phyloP scores from a whole-genome alignment of 2,329 filamentous ascomycete genomes.

The Aureobasidium sp. region DNA sequence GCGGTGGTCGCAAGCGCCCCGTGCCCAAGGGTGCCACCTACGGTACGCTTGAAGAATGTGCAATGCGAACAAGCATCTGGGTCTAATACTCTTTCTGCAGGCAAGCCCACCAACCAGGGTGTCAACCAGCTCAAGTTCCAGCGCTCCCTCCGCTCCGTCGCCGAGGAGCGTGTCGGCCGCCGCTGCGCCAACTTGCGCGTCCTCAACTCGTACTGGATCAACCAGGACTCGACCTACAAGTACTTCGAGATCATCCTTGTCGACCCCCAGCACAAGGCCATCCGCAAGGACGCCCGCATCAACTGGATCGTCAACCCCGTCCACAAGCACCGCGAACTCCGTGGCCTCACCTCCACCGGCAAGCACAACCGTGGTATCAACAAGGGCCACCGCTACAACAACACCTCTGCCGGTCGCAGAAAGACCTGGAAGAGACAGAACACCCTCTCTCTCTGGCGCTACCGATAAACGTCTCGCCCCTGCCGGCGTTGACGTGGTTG shows the following conservation, averaged over 20 bases:
- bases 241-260: constrained; percentile 99
- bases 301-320: constrained; percentile 99
- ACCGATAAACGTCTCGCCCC: constrained; percentile 60
- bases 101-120: constrained; percentile 99
- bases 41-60: constrained; percentile 53
- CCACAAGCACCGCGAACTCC: constrained; percentile 99
- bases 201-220: constrained; percentile 99
- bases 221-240: constrained; percentile 99
- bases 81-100: constrained; percentile 44
- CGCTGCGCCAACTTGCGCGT: constrained; percentile 98
- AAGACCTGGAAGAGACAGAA: constrained; percentile 99
- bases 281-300: constrained; percentile 97
- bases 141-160: constrained; percentile 93
- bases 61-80: background rate
- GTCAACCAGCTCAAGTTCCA: constrained; percentile 99
- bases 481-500: background rate
- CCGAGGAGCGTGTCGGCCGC: constrained; percentile 99
- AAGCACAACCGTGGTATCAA: constrained; percentile 99
- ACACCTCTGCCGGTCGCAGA: constrained; percentile 91
- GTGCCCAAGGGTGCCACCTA: constrained; percentile 97
- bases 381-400: constrained; percentile 99
- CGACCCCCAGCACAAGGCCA: constrained; percentile 99
- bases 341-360: constrained; percentile 95
- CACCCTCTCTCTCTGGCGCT: constrained; percentile 97
- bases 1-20: constrained; percentile 97